These are phyloP conservation scores for Lepiota venenata DNA, from an alignment of 768 basidiomycete genomes.

Conservation along the genomic window DNA sequence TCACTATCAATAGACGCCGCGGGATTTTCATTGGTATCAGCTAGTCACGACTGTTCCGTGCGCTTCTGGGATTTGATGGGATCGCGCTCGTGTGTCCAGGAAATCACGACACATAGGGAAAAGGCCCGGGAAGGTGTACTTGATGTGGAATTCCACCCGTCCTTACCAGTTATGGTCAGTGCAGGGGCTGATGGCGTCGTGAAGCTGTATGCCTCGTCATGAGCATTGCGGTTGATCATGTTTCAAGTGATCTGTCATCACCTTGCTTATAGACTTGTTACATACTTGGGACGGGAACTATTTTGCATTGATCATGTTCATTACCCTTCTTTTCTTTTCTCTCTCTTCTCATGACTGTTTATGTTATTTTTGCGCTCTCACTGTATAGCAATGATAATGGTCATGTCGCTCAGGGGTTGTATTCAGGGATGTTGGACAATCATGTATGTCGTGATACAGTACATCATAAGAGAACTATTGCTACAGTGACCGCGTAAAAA, in stretches of 20 bases:
- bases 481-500: conserved; percentile 8
- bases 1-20: conserved; percentile 86
- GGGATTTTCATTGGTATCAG: conserved; percentile 84
- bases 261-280: conserved; percentile 30
- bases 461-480: conserved; percentile 7
- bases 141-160: conserved; percentile 81
- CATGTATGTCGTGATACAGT: conserved; percentile 11
- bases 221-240: conserved; percentile 25
- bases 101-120: conserved; percentile 84
- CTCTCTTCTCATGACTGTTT: conserved; percentile 23
- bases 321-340: conserved; percentile 24
- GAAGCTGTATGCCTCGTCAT: conserved; percentile 87
- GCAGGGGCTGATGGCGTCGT: conserved; percentile 96
- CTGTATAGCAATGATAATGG: conserved; percentile 12
- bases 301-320: conserved; percentile 19
- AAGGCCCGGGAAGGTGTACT: conserved; percentile 91
- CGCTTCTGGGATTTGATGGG: conserved; percentile 94
- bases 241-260: conserved; percentile 14
- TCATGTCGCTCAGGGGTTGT: conserved; percentile 4
- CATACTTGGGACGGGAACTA: conserved; percentile 30
- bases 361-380: conserved; percentile 19
- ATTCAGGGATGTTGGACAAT: neutral
- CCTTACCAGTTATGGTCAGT: conserved; percentile 84
- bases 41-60: conserved; percentile 90
- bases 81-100: conserved; percentile 80